Conservation (phyloP, 2,329 filamentous ascomycete species). For the Cytospora piceicola region DNA sequence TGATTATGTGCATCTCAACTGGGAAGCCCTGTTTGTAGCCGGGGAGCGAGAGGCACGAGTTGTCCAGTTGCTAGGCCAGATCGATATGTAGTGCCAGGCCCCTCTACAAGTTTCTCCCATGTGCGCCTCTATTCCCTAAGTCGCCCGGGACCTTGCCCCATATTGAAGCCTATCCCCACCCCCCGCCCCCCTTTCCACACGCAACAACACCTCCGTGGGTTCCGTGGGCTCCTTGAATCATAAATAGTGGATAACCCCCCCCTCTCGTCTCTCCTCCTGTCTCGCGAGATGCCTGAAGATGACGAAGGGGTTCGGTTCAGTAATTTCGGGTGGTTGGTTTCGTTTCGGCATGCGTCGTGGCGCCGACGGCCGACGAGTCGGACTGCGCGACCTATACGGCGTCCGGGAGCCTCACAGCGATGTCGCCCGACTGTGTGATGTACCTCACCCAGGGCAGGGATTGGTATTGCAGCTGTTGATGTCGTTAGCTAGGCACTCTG, state of each 20-base stretch:
- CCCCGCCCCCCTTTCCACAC: background rate
- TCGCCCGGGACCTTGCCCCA: background rate
- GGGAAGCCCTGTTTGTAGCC: background rate
- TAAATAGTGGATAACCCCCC: background rate
- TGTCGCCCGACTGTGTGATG: slow-evolving; percentile 97
- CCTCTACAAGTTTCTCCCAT: background rate
- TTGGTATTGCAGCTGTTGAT: slow-evolving; percentile 85
- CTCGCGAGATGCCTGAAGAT: background rate
- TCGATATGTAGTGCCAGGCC: background rate
- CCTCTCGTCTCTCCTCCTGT: background rate
- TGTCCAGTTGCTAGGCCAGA: background rate
- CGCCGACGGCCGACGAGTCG: background rate
- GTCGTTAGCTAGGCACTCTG: slow-evolving; percentile 8
- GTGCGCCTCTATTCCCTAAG: background rate
- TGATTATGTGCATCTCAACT: background rate
- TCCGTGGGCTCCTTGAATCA: background rate
- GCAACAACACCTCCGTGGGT: background rate
- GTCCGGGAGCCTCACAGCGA: slow-evolving; percentile 93
- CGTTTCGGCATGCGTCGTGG: background rate
- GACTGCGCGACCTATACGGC: slow-evolving; percentile 60
- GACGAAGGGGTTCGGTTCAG: background rate
- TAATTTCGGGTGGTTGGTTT: background rate
- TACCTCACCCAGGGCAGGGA: slow-evolving; percentile 97
- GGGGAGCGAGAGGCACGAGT: background rate
- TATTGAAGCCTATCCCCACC: background rate